Conservation (phyloP, 1,139 yeast genomes). For the Meyerozyma carpophila region DNA sequence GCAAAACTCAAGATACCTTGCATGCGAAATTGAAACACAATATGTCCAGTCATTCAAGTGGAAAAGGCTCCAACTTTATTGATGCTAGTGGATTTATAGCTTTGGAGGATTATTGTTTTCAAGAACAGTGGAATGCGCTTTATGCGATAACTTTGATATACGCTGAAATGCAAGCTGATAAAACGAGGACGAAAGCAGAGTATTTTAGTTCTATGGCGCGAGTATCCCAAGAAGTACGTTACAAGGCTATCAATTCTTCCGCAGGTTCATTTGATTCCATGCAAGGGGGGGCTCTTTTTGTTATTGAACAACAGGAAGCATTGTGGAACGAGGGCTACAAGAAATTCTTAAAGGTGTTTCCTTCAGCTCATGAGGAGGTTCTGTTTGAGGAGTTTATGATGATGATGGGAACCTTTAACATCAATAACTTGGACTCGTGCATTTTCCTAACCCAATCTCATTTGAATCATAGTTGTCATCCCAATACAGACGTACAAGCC, state of each 20-base stretch:
- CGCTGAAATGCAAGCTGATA: slow-evolving; percentile 45
- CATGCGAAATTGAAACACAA: slow-evolving; percentile 61
- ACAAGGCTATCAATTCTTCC: slow-evolving; percentile 53
- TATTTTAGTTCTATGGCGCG: slow-evolving; percentile 63
- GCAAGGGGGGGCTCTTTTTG: slow-evolving; percentile 47
- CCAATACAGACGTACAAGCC: slow-evolving; percentile 55
- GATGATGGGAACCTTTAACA: slow-evolving; percentile 67
- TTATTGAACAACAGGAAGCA: slow-evolving; percentile 52
- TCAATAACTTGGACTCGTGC: slow-evolving; percentile 66
- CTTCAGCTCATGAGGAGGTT: slow-evolving; percentile 27
- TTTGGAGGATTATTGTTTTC: slow-evolving; percentile 58
- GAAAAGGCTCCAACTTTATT: slow-evolving; percentile 23
- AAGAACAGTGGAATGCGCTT: slow-evolving; percentile 65
- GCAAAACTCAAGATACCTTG: slow-evolving; percentile 51
- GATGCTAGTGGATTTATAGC: slow-evolving; percentile 46
- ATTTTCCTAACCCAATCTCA: slow-evolving; percentile 62
- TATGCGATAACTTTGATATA: slow-evolving; percentile 59
- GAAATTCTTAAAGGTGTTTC: slow-evolving; percentile 47
- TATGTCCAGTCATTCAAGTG: slow-evolving; percentile 17
- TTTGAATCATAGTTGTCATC: slow-evolving; percentile 72
- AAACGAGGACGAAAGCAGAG: slow-evolving; percentile 29
- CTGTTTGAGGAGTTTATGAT: slow-evolving; percentile 51
- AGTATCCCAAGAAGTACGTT: slow-evolving; percentile 63
- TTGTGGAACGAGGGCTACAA: slow-evolving; percentile 58
- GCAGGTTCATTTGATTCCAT: slow-evolving; percentile 51